These are phyloP conservation scores for Galerina marginata DNA, from an alignment of 768 basidiomycete genomes.

Conservation along the genomic window DNA sequence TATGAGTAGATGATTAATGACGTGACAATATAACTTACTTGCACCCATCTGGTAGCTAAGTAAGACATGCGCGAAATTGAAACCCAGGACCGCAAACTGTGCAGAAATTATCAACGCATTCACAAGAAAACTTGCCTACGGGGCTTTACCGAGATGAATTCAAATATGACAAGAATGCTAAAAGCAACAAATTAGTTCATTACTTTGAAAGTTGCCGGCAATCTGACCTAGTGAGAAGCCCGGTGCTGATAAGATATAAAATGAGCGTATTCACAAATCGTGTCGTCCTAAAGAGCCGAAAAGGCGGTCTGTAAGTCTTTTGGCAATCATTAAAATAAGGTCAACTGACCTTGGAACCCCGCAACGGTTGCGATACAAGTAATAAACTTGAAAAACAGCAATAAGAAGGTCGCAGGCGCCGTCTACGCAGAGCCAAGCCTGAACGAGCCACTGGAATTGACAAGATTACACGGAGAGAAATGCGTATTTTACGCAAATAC, in stretches of 20 bases:
- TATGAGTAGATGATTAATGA: not conserved
- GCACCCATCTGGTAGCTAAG: slow-evolving; percentile 4
- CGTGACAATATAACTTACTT: not conserved
- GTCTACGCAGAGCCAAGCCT: not conserved
- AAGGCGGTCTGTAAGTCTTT: not conserved
- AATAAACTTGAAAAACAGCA: not conserved
- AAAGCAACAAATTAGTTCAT: not conserved
- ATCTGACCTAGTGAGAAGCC: not conserved
- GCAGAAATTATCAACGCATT: not conserved
- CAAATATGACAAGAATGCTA: not conserved
- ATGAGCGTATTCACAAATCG: not conserved
- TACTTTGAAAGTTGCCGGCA: too few species aligned
- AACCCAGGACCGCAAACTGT: not conserved
- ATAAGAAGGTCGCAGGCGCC: not conserved
- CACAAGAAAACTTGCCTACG: not conserved
- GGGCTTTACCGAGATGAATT: not conserved
- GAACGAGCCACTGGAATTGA: not conserved
- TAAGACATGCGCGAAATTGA: not conserved
- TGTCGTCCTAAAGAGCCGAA: not conserved
- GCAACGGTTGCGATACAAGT: not conserved
- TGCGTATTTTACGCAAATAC: not conserved
- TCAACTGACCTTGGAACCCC: not conserved
- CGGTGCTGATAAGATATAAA: not conserved
- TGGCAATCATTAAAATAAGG: too few species aligned
- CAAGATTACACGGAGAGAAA: not conserved